Conservation (phyloP, 2,329 filamentous ascomycete species). For the Botrytis elliptica region DNA sequence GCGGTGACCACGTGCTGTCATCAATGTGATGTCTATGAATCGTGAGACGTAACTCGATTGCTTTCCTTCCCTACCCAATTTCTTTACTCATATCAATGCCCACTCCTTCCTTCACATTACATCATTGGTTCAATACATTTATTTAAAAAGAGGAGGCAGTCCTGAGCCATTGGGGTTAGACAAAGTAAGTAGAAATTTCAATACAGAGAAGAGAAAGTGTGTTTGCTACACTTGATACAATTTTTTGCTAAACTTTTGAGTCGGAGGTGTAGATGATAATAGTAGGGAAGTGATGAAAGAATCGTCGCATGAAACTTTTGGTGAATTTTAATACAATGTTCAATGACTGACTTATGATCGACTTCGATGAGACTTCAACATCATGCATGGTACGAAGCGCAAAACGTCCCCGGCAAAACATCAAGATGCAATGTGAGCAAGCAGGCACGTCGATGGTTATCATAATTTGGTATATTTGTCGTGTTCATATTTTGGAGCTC, state of each 20-base stretch:
- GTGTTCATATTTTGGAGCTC: background rate
- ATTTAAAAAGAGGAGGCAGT: background rate
- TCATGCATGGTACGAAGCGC: too few relatives aligned
- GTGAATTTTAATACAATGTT: background rate
- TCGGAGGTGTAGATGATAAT: background rate
- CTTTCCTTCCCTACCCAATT: background rate
- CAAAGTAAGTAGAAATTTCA: constrained; percentile 6
- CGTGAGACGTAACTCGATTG: background rate
- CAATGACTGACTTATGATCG: background rate
- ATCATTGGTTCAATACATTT: background rate
- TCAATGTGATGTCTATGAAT: background rate
- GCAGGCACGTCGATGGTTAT: background rate
- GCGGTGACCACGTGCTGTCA: background rate
- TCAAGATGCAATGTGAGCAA: background rate
- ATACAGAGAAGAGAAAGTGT: constrained; percentile 1
- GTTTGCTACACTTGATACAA: constrained; percentile 1
- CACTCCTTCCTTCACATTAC: background rate
- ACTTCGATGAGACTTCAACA: background rate
- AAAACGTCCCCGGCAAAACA: background rate
- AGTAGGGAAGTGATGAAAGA: background rate
- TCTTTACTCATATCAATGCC: background rate
- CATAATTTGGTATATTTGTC: background rate
- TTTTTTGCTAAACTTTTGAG: background rate
- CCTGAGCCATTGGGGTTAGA: constrained; percentile 8
- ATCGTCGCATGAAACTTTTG: background rate